Conservation (phyloP, 2,329 filamentous ascomycete genomes). For the Emydomyces testavorans region DNA sequence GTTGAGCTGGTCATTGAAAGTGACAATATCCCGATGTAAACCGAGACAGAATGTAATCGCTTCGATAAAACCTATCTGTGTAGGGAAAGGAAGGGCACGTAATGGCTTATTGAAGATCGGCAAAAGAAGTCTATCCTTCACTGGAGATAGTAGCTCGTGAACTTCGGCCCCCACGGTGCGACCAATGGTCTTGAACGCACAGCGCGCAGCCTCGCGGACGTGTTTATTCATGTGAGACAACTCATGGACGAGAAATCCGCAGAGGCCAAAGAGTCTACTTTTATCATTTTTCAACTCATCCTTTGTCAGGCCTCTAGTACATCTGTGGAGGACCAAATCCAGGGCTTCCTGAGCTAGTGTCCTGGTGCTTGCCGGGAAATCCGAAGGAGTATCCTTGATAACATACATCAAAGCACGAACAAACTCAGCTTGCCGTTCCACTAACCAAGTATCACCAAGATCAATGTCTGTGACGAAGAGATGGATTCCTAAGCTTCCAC, state of each 20-base stretch:
- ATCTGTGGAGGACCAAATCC: slow-evolving; percentile 63
- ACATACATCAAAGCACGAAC: slow-evolving; percentile 89
- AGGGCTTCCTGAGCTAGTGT: slow-evolving; percentile 72
- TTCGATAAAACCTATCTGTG: slow-evolving; percentile 96
- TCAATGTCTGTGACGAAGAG: slow-evolving; percentile 75
- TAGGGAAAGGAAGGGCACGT: slow-evolving; percentile 80
- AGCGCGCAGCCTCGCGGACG: slow-evolving; percentile 76
- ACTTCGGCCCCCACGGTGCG: slow-evolving; percentile 66
- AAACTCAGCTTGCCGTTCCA: slow-evolving; percentile 73
- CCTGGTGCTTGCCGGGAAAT: slow-evolving; percentile 81
- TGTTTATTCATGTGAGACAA: slow-evolving; percentile 92
- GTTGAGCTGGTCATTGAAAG: slow-evolving; percentile 84
- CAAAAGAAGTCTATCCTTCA: slow-evolving; percentile 77
- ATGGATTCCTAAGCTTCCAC: slow-evolving; percentile 80
- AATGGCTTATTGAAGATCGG: slow-evolving; percentile 94
- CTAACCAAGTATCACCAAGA: slow-evolving; percentile 72
- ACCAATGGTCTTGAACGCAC: slow-evolving; percentile 68
- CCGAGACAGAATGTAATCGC: slow-evolving; percentile 91
- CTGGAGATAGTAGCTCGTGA: slow-evolving; percentile 76
- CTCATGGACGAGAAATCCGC: slow-evolving; percentile 74
- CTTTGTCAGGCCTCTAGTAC: slow-evolving; percentile 67
- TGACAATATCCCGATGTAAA: slow-evolving; percentile 76
- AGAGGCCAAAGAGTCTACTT: slow-evolving; percentile 61
- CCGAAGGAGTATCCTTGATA: slow-evolving; percentile 93
- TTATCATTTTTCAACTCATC: slow-evolving; percentile 61